Base-by-base conservation (phyloP, 306 rosid genomes). In the Fagus crenata region DNA sequence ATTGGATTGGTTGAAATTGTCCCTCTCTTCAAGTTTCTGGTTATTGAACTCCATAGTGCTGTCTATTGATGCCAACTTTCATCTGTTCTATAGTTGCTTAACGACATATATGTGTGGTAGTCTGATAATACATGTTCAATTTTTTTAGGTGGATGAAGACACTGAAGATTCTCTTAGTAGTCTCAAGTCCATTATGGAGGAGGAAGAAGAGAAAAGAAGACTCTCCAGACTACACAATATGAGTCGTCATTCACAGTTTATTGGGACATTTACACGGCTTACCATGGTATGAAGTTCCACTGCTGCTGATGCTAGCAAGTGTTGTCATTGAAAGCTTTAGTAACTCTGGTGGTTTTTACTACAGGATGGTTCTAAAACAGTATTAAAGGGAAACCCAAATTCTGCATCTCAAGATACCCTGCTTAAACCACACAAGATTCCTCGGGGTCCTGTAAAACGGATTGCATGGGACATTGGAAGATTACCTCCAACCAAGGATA, bases 301-400 rank as follows among this genome's bases (percentile, higher is more conserved):
- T 65, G 43, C 43, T 69, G 49, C 49, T 67, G 70, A 60, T 81
- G 72, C 58, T 69, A 58, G 56, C 7, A 2, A 35, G 72, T 49
- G 67, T 74, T 79, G 67, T 68, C 17, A 53, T 72, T n/a, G 37
- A 74, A 69, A 74, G 53, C 79, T 78, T 76, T 56, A 49, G 71
- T 80, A 74, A 81, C 65, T 71, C 35, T 43, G 32, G 64, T 74
- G 53, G 75, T 55, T 76, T 76, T 77, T 86, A 59, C 65, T 81
- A 68, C 82, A 94, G 98, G 98, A 90, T 88, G 98, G 98, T 78
- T 94, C 97, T 3, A 90, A 90, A 82, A 91, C 89, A 61, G 88
- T 94, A 67, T 14, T 92, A 70, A 94, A 92, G 86, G 98, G 97
- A 68, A 88, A 87, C 69, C 98, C 98, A 43, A 80, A 69, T 69